Conservation (phyloP, 2,329 filamentous ascomycete genomes). For the Paecilomyces dactylethromorphus region DNA sequence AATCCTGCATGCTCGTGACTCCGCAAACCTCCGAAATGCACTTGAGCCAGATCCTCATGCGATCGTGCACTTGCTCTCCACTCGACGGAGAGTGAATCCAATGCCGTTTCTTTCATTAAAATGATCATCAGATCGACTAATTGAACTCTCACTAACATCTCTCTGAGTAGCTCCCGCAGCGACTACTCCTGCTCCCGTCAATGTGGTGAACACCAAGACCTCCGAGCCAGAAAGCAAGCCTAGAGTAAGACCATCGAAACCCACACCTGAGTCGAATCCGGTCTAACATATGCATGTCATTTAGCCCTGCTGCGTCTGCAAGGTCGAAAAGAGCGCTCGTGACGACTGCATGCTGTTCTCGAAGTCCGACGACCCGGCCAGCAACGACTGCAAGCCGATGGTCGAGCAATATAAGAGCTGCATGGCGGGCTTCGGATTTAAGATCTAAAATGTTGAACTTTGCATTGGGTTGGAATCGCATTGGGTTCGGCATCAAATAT, state of each 20-base stretch:
- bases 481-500: neutral
- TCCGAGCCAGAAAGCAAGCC: slow-evolving; percentile 26
- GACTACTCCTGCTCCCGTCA: slow-evolving; percentile 12
- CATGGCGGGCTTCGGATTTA: slow-evolving; percentile 91
- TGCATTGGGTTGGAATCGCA: neutral
- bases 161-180: neutral
- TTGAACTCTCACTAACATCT: neutral
- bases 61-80: neutral
- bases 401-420: slow-evolving; percentile 83
- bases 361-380: slow-evolving; percentile 65
- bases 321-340: slow-evolving; percentile 81
- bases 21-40: neutral
- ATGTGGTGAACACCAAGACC: slow-evolving; percentile 11
- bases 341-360: slow-evolving; percentile 99
- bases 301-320: slow-evolving; percentile 96
- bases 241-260: slow-evolving; percentile 21
- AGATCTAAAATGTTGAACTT: slow-evolving; percentile 34
- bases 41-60: neutral
- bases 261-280: neutral
- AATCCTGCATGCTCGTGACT: slow-evolving; percentile 1
- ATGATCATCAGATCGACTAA: neutral
- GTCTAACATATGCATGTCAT: neutral
- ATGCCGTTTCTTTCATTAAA: neutral
- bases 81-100: neutral
- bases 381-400: slow-evolving; percentile 72